Evolutionary conservation across 1,139 yeast genomes (phyloP).

Genomic region (Pichia sp.): DNA sequence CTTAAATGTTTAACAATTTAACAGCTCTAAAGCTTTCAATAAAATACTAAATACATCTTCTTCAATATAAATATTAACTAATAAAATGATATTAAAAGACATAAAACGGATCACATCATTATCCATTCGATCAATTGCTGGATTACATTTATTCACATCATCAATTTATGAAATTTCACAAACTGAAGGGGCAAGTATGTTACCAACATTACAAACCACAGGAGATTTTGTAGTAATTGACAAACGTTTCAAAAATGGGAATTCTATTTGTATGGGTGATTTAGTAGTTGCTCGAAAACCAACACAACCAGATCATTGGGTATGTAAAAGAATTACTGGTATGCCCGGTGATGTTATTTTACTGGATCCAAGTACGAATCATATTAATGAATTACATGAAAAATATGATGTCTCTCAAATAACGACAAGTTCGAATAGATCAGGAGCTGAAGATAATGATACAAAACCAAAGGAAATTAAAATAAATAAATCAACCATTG

Average conservation of each 20-base stretch:
- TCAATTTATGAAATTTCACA: conserved; percentile 34
- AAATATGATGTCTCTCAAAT: not conserved
- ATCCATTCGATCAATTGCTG: conserved; percentile 24
- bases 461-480: conserved; percentile 8
- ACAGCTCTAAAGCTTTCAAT: too few species aligned
- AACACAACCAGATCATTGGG: conserved; percentile 77
- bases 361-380: conserved; percentile 66
- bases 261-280: conserved; percentile 70
- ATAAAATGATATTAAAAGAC: conserved; percentile 6
- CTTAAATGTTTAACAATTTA: too few species aligned
- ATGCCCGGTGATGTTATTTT: conserved; percentile 89
- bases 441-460: not conserved
- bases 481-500: conserved; percentile 12
- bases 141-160: conserved; percentile 23
- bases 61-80: too few species aligned
- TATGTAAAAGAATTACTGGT: conserved; percentile 89
- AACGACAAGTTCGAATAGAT: not conserved
- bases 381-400: conserved; percentile 16
- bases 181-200: conserved; percentile 91
- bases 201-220: conserved; percentile 73
- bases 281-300: conserved; percentile 86
- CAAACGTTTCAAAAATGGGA: conserved; percentile 54
- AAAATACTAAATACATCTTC: too few species aligned
- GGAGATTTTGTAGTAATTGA: conserved; percentile 78
- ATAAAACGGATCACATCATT: conserved; percentile 19